Evolutionary conservation across 495 filamentous ascomycete genomes (phyloP), one percentile per base, ranked within the genome.

Genomic region (Penicillium soppii): DNA sequence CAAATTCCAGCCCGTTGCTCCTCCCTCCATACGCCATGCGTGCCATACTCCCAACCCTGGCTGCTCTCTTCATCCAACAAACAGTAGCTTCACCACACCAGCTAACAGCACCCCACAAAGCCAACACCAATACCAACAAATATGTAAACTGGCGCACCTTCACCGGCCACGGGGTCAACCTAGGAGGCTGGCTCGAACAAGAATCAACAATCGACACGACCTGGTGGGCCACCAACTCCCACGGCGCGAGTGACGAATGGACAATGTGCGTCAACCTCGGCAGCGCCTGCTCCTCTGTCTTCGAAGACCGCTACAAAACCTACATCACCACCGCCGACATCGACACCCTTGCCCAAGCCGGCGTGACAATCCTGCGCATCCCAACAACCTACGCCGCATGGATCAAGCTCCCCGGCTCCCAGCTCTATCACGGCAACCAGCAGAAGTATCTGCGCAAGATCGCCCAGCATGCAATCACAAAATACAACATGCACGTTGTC

Each of bases 151-250:
- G 65, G 62, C 49, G 48, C 32, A 66, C 54, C 17, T 67, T 63
- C 47, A 50, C 57, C 7, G 62, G 53, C 27, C 43, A 65, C 36
- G 64, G 64, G 19, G 61, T 61, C 33, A 70, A 70, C 27, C 56
- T 70, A 10, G 65, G 67, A 7, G 67, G 65, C 27, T 68, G 65
- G 67, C 61, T 70, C 0, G 61, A 58, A 7, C 65, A 70, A 52
- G 67, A 70, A 44, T 63, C 65, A 19, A 65, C 61, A 7, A 63
- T 68, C 26, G 62, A 66, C 50, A 63, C 52, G 3, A 9, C 42
- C 0, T 71, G 59, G 53, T 69, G 66, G 66, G 43, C 26, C 9
- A 52, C 43, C 10, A 50, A 63, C 26, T 54, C 57, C 30, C 43
- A 36, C 41, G 52, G 53, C 2, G 67, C 56, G 3, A 33, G 50